These are phyloP conservation scores for Trichoderma semiorbis DNA, from an alignment of 2,329 filamentous ascomycete genomes.

Conservation along the genomic window DNA sequence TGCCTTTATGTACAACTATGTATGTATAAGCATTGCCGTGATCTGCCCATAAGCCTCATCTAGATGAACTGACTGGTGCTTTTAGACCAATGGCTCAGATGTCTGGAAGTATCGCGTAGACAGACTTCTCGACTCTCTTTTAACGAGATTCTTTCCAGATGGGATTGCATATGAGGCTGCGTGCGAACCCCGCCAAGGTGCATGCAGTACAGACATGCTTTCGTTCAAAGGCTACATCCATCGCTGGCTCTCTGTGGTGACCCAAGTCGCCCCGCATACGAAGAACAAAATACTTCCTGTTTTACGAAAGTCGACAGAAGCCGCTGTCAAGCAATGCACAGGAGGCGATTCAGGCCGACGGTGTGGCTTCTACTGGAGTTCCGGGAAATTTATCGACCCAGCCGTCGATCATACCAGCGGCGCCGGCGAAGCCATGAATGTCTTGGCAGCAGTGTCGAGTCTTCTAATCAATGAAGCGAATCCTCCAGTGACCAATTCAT, in stretches of 20 bases:
- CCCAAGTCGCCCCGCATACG: conserved; percentile 61
- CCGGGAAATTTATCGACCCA: conserved; percentile 42
- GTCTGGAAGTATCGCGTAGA: conserved; percentile 56
- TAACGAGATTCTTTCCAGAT: conserved; percentile 53
- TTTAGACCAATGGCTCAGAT: conserved; percentile 48
- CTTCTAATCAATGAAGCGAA: conserved; percentile 42
- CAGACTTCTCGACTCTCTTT: conserved; percentile 49
- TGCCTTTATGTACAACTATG: conserved; percentile 66
- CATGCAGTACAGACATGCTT: conserved; percentile 68
- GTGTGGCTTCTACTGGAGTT: conserved; percentile 63
- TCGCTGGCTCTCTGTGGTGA: conserved; percentile 60
- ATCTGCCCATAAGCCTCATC: neutral
- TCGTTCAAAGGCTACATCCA: conserved; percentile 70
- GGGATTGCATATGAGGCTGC: conserved; percentile 62
- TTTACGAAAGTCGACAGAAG: conserved; percentile 54
- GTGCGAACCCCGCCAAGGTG: conserved; percentile 55
- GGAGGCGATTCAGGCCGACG: conserved; percentile 55
- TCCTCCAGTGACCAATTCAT: conserved; percentile 42
- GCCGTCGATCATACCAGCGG: conserved; percentile 52
- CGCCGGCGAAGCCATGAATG: conserved; percentile 58
- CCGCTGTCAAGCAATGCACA: conserved; percentile 60
- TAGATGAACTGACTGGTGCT: neutral
- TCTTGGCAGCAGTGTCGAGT: conserved; percentile 51
- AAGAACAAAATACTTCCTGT: conserved; percentile 53
- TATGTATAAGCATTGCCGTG: conserved; percentile 29